Evolutionary conservation across 345 rosid species (phyloP).

Genomic region (Hibiscus trionum): DNA sequence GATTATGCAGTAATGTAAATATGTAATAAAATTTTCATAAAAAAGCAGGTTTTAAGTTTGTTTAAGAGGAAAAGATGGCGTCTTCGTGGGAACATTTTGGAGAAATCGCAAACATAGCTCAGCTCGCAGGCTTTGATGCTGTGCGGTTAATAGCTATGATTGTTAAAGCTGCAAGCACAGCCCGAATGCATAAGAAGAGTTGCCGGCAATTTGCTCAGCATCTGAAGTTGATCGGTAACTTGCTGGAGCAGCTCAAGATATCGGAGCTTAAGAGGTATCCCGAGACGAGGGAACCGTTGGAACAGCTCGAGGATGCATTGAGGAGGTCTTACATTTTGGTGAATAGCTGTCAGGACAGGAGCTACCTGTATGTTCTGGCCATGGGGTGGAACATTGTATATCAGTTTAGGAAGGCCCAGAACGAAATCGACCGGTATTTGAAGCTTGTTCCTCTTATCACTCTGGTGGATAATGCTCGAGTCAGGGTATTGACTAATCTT

Average conservation of each 20-base stretch:
- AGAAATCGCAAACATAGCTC: conserved; percentile 70
- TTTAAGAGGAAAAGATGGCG: conserved; percentile 40
- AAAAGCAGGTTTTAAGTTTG: conserved; percentile 38
- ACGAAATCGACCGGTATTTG: conserved; percentile 88
- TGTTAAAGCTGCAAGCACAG: conserved; percentile 76
- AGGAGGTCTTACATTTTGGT: conserved; percentile 79
- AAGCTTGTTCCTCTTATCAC: conserved; percentile 90
- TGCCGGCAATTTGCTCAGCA: conserved; percentile 94
- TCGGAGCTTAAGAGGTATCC: conserved; percentile 91
- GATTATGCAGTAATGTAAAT: conserved; percentile 48
- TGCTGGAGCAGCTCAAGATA: conserved; percentile 80
- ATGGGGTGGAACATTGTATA: conserved; percentile 99
- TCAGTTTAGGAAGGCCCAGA: conserved; percentile 90
- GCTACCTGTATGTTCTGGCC: conserved; percentile 88
- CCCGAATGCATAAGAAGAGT: conserved; percentile 92
- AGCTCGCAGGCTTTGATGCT: conserved; percentile 80
- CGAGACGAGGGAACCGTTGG: conserved; percentile 92
- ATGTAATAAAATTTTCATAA: conserved; percentile 47
- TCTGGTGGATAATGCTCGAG: conserved; percentile 91
- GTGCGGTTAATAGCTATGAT: conserved; percentile 73
- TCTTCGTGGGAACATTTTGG: conserved; percentile 73
- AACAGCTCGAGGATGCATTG: conserved; percentile 89
- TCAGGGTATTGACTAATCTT: conserved; percentile 44
- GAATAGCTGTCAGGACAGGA: conserved; percentile 82
- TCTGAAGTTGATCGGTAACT: conserved; percentile 81